These are phyloP conservation scores for Hansenula lynferdii DNA, from an alignment of 1,139 yeast species.

Conservation along the genomic window DNA sequence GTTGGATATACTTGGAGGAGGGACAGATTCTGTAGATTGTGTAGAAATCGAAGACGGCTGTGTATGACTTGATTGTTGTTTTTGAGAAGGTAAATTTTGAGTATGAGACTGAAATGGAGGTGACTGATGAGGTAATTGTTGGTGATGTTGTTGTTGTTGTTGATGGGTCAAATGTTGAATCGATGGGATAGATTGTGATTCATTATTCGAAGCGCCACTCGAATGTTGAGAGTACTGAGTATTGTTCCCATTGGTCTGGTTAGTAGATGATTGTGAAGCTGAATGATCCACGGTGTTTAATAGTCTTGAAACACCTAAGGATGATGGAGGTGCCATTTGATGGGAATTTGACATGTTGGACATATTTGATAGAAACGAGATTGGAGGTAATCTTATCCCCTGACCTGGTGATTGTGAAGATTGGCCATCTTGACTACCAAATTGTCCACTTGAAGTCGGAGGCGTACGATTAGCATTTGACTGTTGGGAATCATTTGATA, in stretches of 20 bases:
- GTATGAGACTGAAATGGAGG: background rate
- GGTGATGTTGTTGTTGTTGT: background rate
- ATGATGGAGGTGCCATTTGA: constrained; percentile 4
- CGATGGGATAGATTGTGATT: background rate
- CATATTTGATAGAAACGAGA: constrained; percentile 24
- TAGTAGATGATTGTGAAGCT: background rate
- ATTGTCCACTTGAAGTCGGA: background rate
- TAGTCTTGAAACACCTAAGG: constrained; percentile 3
- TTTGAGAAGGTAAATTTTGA: background rate
- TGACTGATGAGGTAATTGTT: background rate
- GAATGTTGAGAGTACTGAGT: background rate
- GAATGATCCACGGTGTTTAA: background rate
- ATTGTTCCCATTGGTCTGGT: background rate
- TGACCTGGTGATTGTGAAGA: constrained; percentile 11
- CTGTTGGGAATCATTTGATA: constrained; percentile 2
- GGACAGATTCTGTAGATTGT: background rate
- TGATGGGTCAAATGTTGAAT: background rate
- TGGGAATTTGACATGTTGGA: constrained; percentile 4
- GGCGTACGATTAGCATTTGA: background rate
- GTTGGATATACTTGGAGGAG: background rate
- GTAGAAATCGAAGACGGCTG: background rate
- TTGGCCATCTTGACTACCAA: background rate
- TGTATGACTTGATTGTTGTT: no score
- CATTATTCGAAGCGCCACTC: background rate
- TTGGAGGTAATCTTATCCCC: constrained; percentile 29